phyloP scores from a whole-genome alignment of 768 basidiomycete genomes.

The Daedaleopsis sinensis region DNA sequence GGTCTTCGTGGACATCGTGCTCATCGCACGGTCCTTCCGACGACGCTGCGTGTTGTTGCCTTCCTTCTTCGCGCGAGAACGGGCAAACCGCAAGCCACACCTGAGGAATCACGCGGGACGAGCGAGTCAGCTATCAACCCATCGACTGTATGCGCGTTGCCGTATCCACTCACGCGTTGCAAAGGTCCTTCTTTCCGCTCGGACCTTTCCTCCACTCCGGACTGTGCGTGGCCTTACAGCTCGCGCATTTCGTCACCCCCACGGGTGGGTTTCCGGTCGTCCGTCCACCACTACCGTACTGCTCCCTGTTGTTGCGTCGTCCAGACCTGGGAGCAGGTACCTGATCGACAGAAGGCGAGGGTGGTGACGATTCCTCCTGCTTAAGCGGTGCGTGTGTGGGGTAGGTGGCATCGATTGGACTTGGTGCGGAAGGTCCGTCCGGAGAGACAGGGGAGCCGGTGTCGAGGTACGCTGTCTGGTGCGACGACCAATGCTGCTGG shows the following conservation, averaged over 20 bases:
- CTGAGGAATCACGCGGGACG: slow-evolving; percentile 40
- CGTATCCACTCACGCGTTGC: slow-evolving; percentile 73
- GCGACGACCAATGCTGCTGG: slow-evolving; percentile 46
- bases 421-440: slow-evolving; percentile 26
- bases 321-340: slow-evolving; percentile 53
- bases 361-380: slow-evolving; percentile 24
- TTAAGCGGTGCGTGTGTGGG: slow-evolving; percentile 14
- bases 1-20: slow-evolving; percentile 29
- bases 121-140: slow-evolving; percentile 14
- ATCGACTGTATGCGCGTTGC: slow-evolving; percentile 21
- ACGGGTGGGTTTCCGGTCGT: slow-evolving; percentile 66
- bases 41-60: slow-evolving; percentile 62
- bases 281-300: slow-evolving; percentile 47
- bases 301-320: slow-evolving; percentile 47
- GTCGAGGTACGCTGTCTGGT: slow-evolving; percentile 43
- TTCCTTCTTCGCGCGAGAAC: slow-evolving; percentile 88
- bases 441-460: slow-evolving; percentile 25
- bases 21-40: slow-evolving; percentile 61
- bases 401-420: slow-evolving; percentile 14
- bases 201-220: slow-evolving; percentile 94
- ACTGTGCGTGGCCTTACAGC: slow-evolving; percentile 79
- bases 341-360: slow-evolving; percentile 30
- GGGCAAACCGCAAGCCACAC: slow-evolving; percentile 85
- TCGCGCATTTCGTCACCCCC: slow-evolving; percentile 74
- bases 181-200: slow-evolving; percentile 87